These are phyloP conservation scores for Chlamydomonas sp. DNA, from an alignment of 139 green algal genomes.

Conservation along the genomic window DNA sequence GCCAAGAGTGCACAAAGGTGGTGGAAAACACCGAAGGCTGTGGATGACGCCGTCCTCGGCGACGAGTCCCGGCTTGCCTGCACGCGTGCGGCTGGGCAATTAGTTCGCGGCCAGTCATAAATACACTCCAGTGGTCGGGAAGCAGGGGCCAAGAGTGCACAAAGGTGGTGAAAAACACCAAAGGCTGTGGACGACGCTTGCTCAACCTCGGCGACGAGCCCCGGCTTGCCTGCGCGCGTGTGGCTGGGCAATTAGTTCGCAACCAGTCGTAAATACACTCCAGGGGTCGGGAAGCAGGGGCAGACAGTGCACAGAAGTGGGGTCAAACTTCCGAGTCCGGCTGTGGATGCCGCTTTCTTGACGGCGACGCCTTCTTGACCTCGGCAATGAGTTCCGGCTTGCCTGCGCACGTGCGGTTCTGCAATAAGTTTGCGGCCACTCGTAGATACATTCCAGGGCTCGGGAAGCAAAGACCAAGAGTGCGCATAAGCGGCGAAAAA, in stretches of 20 bases:
- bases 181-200: constrained; percentile 97
- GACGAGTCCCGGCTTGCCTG: constrained; percentile 86
- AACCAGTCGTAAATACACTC: no score
- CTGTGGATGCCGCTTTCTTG: no score
- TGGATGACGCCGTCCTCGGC: no score
- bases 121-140: no score
- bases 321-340: no score
- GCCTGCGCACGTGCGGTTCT: constrained; percentile 33
- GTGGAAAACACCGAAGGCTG: no score
- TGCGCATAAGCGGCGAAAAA: no score
- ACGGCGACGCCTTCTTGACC: constrained; percentile 97
- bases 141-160: neutral
- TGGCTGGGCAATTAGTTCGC: no score
- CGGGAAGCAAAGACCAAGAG: neutral
- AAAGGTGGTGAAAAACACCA: no score
- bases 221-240: constrained; percentile 62
- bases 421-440: no score
- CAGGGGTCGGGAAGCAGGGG: neutral
- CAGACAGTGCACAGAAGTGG: neutral
- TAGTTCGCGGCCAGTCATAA: no score
- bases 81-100: neutral
- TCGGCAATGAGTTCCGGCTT: constrained; percentile 93
- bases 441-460: no score
- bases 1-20: neutral
- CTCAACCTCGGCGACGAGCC: constrained; percentile 97